phyloP scores from a whole-genome alignment of 2,329 filamentous ascomycete genomes.

The Exophiala oligosperma region DNA sequence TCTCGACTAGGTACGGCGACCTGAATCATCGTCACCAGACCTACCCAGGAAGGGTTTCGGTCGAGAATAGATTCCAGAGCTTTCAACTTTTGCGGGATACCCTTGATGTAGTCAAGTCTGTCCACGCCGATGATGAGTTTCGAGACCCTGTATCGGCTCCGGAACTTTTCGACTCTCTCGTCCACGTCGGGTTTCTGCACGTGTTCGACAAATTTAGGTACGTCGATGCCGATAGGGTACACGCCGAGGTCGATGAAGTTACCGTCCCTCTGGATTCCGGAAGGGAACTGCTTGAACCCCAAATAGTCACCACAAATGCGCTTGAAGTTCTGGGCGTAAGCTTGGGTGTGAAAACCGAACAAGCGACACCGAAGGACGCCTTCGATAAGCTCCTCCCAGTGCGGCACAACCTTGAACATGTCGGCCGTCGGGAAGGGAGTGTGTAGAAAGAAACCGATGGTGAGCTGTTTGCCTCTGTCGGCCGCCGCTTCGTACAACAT shows the following conservation, averaged over 20 bases:
- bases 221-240: constrained; percentile 92
- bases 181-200: constrained; percentile 64
- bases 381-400: constrained; percentile 85
- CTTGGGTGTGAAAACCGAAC: constrained; percentile 91
- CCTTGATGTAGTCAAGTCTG: constrained; percentile 83
- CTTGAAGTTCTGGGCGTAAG: constrained; percentile 89
- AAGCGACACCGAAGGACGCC: constrained; percentile 90
- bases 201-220: constrained; percentile 32
- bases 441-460: constrained; percentile 91
- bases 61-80: constrained; percentile 91
- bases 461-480: constrained; percentile 80
- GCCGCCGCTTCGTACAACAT: constrained; percentile 62
- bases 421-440: constrained; percentile 94
- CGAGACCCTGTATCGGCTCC: constrained; percentile 75
- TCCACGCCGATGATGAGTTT: constrained; percentile 94
- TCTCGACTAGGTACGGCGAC: constrained; percentile 75
- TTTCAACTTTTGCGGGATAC: constrained; percentile 92
- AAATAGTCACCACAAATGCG: background rate
- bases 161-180: constrained; percentile 70
- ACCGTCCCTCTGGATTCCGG: constrained; percentile 84
- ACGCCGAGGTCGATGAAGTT: constrained; percentile 88
- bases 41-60: constrained; percentile 83
- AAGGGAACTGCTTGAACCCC: constrained; percentile 74
- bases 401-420: constrained; percentile 82
- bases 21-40: constrained; percentile 89